These are phyloP conservation scores for Ophiocordyceps sinensis DNA, from an alignment of 2,329 filamentous ascomycete genomes.

Conservation along the genomic window DNA sequence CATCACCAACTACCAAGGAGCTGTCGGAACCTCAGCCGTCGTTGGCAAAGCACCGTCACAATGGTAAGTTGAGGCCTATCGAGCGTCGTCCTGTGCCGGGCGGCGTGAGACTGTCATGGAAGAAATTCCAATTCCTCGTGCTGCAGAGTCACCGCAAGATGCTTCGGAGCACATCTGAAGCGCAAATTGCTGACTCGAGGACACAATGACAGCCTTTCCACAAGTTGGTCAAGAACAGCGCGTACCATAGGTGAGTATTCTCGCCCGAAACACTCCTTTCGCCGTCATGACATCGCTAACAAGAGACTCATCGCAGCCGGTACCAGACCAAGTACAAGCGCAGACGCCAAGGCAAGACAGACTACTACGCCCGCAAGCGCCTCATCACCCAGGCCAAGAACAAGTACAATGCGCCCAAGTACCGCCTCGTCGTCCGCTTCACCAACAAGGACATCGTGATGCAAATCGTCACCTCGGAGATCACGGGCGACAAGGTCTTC, in stretches of 20 bases:
- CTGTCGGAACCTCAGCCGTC: constrained; percentile 23
- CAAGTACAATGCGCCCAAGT: constrained; percentile 99
- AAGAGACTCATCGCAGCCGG: constrained; percentile 43
- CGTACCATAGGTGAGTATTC: constrained; percentile 84
- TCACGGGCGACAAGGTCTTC: constrained; percentile 96
- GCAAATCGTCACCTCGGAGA: constrained; percentile 94
- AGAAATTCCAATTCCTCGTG: constrained; percentile 31
- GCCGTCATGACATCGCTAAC: constrained; percentile 10
- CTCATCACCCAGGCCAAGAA: constrained; percentile 99
- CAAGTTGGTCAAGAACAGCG: constrained; percentile 94
- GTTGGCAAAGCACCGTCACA: constrained; percentile 41
- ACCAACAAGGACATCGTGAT: constrained; percentile 98
- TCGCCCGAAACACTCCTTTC: neutral
- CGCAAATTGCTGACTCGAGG: constrained; percentile 99
- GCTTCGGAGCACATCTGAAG: constrained; percentile 94
- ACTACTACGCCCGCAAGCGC: constrained; percentile 99
- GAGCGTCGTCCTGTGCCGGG: neutral
- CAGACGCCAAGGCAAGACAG: constrained; percentile 91
- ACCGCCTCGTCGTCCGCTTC: constrained; percentile 98
- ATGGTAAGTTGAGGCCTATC: constrained; percentile 50
- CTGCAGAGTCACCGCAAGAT: constrained; percentile 83
- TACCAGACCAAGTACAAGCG: constrained; percentile 99
- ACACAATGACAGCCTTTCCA: constrained; percentile 56
- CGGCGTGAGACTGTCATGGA: constrained; percentile 13
- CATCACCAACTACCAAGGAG: constrained; percentile 16